Evolutionary conservation across 495 filamentous ascomycete genomes (phyloP).

Genomic region (Neurospora sp.): DNA sequence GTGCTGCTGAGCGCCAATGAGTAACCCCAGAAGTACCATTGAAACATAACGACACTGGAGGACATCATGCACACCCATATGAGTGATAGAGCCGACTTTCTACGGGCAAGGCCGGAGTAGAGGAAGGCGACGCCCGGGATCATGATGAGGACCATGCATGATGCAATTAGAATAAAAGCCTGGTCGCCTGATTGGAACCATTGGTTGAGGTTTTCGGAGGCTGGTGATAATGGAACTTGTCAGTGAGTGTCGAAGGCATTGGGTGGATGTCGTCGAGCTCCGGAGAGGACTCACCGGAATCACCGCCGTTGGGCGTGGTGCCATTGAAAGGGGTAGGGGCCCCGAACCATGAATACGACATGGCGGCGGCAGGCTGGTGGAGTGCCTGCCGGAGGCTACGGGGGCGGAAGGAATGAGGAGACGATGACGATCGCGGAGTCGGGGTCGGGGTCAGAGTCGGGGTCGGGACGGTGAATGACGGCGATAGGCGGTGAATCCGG

Average conservation of each 20-base stretch:
- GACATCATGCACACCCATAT: slow-evolving; percentile 94
- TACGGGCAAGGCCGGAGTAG: slow-evolving; percentile 94
- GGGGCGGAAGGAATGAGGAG: not conserved
- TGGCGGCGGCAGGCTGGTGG: slow-evolving; percentile 15
- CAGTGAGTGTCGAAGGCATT: slow-evolving; percentile 15
- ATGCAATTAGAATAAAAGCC: slow-evolving; percentile 83
- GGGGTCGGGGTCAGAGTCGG: not conserved
- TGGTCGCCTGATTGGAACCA: slow-evolving; percentile 55
- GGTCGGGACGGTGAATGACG: not conserved
- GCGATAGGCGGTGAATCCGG: not conserved
- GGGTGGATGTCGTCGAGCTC: slow-evolving; percentile 3
- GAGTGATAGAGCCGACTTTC: slow-evolving; percentile 89
- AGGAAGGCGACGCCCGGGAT: slow-evolving; percentile 93
- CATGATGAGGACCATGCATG: slow-evolving; percentile 96
- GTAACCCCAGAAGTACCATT: slow-evolving; percentile 99
- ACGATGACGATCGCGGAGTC: not conserved
- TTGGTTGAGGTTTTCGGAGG: slow-evolving; percentile 74
- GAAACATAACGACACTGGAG: slow-evolving; percentile 79
- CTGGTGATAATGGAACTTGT: slow-evolving; percentile 29
- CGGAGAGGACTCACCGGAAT: slow-evolving; percentile 60
- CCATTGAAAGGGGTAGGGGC: slow-evolving; percentile 65
- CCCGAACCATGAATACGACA: slow-evolving; percentile 80
- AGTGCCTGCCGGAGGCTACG: not conserved
- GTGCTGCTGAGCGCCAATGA: slow-evolving; percentile 80
- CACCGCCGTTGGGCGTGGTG: slow-evolving; percentile 63